These are phyloP conservation scores for Stentor coeruleus DNA, from an alignment of 73 alveolate species.

Conservation along the genomic window DNA sequence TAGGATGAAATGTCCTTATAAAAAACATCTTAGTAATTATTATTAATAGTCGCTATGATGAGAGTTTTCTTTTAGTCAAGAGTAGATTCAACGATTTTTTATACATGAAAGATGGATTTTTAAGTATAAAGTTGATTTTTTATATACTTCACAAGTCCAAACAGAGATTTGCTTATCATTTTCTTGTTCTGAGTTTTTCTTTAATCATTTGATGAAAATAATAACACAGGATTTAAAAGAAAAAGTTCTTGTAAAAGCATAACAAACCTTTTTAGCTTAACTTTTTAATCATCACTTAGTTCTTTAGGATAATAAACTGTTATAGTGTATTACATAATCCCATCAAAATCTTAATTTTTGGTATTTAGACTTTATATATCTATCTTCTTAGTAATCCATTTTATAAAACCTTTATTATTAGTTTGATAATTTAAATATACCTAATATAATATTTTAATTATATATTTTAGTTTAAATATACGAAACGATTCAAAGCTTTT, in stretches of 20 bases:
- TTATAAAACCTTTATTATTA: too few species aligned
- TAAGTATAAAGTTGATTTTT: constrained; percentile 51
- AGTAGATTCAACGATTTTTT: not conserved
- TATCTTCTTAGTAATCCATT: too few species aligned
- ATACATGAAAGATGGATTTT: constrained; percentile 43
- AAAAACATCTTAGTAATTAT: too few species aligned
- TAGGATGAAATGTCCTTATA: too few species aligned
- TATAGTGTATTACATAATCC: constrained; percentile 57
- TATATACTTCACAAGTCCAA: constrained; percentile 63
- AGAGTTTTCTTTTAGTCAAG: not conserved
- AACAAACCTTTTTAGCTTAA: constrained; percentile 26
- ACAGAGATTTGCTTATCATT: constrained; percentile 42
- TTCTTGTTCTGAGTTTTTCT: constrained; percentile 46
- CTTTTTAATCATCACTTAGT: constrained; percentile 35
- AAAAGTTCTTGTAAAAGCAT: constrained; percentile 41
- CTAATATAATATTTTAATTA: too few species aligned
- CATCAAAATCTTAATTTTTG: constrained; percentile 43
- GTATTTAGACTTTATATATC: too few species aligned
- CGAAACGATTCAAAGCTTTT: too few species aligned
- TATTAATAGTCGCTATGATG: not conserved
- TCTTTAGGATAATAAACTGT: constrained; percentile 52
- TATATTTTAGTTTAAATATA: too few species aligned
- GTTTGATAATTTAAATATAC: too few species aligned
- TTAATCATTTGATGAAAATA: constrained; percentile 44
- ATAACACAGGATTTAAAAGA: constrained; percentile 47